These are phyloP conservation scores for Chlorociboria aeruginascens DNA, from an alignment of 495 filamentous ascomycete species.

Conservation along the genomic window DNA sequence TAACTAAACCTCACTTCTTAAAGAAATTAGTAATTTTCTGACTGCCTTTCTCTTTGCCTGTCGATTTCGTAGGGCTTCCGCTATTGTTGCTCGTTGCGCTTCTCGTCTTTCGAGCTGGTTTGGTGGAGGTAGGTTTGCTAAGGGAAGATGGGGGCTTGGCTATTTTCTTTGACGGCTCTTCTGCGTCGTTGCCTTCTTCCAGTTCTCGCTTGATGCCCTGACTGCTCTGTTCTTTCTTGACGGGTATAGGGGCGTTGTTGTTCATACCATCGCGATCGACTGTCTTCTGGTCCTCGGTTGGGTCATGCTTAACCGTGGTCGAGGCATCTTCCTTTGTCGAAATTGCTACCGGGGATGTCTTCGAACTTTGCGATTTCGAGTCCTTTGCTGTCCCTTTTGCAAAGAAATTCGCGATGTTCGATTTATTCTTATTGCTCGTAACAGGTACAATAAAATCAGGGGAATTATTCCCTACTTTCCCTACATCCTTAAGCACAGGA, in stretches of 20 bases:
- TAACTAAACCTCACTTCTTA: slow-evolving; percentile 35
- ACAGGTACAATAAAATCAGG: slow-evolving; percentile 72
- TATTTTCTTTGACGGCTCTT: slow-evolving; percentile 36
- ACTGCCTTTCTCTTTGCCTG: slow-evolving; percentile 37
- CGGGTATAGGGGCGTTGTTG: slow-evolving; percentile 35
- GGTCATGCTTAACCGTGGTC: slow-evolving; percentile 28
- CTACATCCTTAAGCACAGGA: slow-evolving; percentile 76
- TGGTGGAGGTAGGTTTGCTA: slow-evolving; percentile 12
- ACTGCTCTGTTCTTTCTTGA: slow-evolving; percentile 15
- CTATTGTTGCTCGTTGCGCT: slow-evolving; percentile 35
- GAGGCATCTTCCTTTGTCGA: slow-evolving; percentile 15
- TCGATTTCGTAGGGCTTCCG: slow-evolving; percentile 33
- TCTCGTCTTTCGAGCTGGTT: slow-evolving; percentile 22
- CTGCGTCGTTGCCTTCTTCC: slow-evolving; percentile 21
- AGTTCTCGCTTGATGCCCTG: slow-evolving; percentile 47
- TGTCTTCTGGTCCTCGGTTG: slow-evolving; percentile 27
- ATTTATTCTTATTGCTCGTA: slow-evolving; percentile 73
- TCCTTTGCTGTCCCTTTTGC: slow-evolving; percentile 20
- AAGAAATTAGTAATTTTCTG: slow-evolving; percentile 85
- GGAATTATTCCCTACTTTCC: slow-evolving; percentile 90
- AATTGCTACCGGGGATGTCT: slow-evolving; percentile 20
- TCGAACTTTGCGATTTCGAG: background rate
- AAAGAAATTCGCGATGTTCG: slow-evolving; percentile 90
- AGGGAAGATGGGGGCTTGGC: slow-evolving; percentile 15
- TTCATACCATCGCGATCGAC: slow-evolving; percentile 31